Evolutionary conservation across 352 stramenopile genomes (phyloP).

Genomic region (Pythium sukuiense): DNA sequence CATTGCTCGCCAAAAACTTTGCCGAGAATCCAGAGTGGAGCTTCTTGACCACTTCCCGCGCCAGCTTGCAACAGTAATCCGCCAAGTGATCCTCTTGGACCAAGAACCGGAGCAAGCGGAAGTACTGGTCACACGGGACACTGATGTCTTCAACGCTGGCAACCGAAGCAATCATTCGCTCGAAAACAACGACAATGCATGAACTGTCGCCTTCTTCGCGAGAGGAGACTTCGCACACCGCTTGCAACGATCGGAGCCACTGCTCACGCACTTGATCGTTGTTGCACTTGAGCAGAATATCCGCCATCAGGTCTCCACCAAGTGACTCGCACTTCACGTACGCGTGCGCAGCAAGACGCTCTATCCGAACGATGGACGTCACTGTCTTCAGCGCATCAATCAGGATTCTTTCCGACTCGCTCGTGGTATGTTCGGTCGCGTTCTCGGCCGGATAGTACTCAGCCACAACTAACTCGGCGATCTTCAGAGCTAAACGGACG

Average conservation of each 20-base stretch:
- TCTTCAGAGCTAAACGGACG: conserved; percentile 72
- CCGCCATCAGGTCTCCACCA: conserved; percentile 43
- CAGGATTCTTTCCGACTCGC: conserved; percentile 68
- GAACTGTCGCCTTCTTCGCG: conserved; percentile 27
- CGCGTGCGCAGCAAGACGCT: conserved; percentile 57
- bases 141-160: conserved; percentile 59
- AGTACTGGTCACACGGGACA: conserved; percentile 71
- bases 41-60: conserved; percentile 55
- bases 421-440: conserved; percentile 29
- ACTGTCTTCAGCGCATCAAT: conserved; percentile 86
- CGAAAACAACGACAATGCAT: conserved; percentile 44
- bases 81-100: conserved; percentile 56
- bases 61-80: conserved; percentile 53
- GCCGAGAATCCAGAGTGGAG: conserved; percentile 67
- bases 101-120: conserved; percentile 67
- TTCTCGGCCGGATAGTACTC: conserved; percentile 54
- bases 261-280: conserved; percentile 83
- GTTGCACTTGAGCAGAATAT: conserved; percentile 60
- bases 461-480: conserved; percentile 76
- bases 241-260: conserved; percentile 81
- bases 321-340: conserved; percentile 50
- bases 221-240: conserved; percentile 50
- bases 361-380: conserved; percentile 74
- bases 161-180: conserved; percentile 67
- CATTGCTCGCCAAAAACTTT: conserved; percentile 80